These are phyloP conservation scores for Colletotrichum cereale DNA, from an alignment of 2,329 filamentous ascomycete species.

Conservation along the genomic window DNA sequence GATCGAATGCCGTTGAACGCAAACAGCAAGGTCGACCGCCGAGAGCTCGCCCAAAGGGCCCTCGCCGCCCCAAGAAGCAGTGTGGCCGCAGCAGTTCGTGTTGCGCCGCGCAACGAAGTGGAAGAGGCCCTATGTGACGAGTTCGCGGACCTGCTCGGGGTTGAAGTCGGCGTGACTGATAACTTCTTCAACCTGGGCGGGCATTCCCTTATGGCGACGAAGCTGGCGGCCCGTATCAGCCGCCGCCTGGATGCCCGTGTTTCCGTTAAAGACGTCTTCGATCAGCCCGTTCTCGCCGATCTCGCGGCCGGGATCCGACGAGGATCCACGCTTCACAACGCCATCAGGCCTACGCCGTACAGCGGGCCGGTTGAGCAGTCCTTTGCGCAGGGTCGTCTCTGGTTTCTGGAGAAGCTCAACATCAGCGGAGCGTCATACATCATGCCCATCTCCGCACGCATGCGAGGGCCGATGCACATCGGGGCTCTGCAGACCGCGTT, in stretches of 20 bases:
- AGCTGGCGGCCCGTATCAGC: constrained; percentile 8
- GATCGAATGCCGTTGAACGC: constrained; percentile 45
- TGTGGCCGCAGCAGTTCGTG: background rate
- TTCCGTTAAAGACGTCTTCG: constrained; percentile 38
- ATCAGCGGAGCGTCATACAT: background rate
- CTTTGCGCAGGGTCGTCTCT: constrained; percentile 10
- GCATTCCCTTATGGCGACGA: constrained; percentile 38
- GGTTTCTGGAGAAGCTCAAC: constrained; percentile 11
- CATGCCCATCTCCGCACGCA: background rate
- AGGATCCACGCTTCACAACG: background rate
- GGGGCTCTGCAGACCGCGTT: background rate
- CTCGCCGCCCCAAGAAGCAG: background rate
- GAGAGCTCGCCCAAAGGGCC: constrained; percentile 1
- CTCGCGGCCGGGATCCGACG: background rate
- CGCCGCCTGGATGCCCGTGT: constrained; percentile 17
- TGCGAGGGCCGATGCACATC: background rate
- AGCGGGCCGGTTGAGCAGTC: background rate
- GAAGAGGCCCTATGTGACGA: constrained; percentile 38
- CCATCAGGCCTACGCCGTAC: background rate
- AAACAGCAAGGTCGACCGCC: constrained; percentile 45
- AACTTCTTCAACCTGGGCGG: constrained; percentile 41
- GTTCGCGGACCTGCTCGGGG: constrained; percentile 19
- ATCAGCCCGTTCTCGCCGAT: constrained; percentile 1
- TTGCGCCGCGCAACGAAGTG: constrained; percentile 37
- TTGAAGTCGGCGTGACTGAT: constrained; percentile 30